Base-by-base conservation (phyloP, 2,329 filamentous ascomycete species). In the Colletotrichum karsti region DNA sequence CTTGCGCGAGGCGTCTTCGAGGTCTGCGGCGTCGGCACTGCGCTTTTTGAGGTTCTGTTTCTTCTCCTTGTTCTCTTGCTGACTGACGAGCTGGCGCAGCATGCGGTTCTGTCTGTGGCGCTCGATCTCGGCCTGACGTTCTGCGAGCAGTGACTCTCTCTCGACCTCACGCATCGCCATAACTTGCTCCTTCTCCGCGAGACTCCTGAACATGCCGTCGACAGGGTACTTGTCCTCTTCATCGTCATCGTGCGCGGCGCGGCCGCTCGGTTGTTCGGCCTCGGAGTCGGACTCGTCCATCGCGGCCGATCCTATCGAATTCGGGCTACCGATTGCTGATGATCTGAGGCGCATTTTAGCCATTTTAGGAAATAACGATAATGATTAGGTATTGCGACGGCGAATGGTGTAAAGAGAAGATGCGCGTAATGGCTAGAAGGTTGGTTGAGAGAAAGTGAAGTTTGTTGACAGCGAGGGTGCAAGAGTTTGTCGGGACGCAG, bases 131-230 rank as follows among this genome's bases (percentile, higher is more conserved):
- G 93, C 90, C 37, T 92, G 91, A 72, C 96, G 93, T 73, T 97
- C 93, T 20, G 94, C 95, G 7, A 99, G 88, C 48, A 97, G 91
- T 77, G 94, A 90, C 79, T 99, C 96, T 70, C 95, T 92, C 76
- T 97, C 91, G 57, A 98, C 91, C 82, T 98, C 95, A 30, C 94
- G 91, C 87, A 98, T 90, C 63, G 86, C 88, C 87, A 96, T 91
- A 70, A 99, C 96, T 57, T 92, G 85, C 7, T 87, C 87, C 79
- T 93, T 95, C 76, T 96, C 93, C 41, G 89, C 86, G 48, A 90
- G 85, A 72, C 89, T 92, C 73, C 89, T 87, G 78, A 93, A 96
- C 75, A 96, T 91, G 73, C 95, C 95, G 72, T 99, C 96, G 70
- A 97, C 88, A 0, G 95, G 94, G 76, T 97, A 96, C 63, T 92